Evolutionary conservation across 177 flowering plant species (phyloP).

Genomic region (Vitis hybrid): DNA sequence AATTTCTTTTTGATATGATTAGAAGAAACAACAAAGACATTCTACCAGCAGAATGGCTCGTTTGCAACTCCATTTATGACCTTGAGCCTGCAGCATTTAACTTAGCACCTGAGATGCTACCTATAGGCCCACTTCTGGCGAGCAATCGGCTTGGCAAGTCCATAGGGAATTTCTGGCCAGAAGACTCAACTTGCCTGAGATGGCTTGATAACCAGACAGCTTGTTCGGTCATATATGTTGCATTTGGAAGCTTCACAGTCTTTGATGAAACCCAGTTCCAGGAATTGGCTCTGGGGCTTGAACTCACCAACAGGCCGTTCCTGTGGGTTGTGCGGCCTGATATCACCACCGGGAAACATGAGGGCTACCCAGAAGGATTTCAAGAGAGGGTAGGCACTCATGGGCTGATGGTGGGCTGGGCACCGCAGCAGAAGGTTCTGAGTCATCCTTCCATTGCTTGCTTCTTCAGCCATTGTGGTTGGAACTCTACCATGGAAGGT

Average conservation of each 20-base stretch:
- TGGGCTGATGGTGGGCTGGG: slow-evolving; percentile 39
- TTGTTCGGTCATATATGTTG: slow-evolving; percentile 40
- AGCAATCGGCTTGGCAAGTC: slow-evolving; percentile 12
- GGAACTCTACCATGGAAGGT: slow-evolving; percentile 61
- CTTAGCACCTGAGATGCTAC: slow-evolving; percentile 18
- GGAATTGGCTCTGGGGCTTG: slow-evolving; percentile 42
- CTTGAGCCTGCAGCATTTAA: slow-evolving; percentile 32
- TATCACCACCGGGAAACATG: slow-evolving; percentile 5
- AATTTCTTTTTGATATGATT: slow-evolving; percentile 10
- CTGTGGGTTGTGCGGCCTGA: slow-evolving; percentile 33
- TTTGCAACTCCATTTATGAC: slow-evolving; percentile 36
- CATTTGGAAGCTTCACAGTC: slow-evolving; percentile 41
- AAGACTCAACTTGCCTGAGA: slow-evolving; percentile 26
- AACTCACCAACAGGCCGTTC: slow-evolving; percentile 25
- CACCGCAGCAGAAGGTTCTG: slow-evolving; percentile 45
- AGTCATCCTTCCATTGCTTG: slow-evolving; percentile 42
- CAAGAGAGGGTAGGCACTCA: slow-evolving; percentile 16
- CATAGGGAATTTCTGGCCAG: slow-evolving; percentile 30
- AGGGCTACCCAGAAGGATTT: slow-evolving; percentile 29
- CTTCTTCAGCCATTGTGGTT: slow-evolving; percentile 52
- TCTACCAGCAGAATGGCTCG: slow-evolving; percentile 18
- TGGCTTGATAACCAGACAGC: slow-evolving; percentile 44
- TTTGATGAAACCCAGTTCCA: slow-evolving; percentile 28
- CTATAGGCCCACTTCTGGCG: slow-evolving; percentile 40
- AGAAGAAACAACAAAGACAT: not conserved